These are phyloP conservation scores for Apiospora arundinis DNA, from an alignment of 2,329 filamentous ascomycete species.

Conservation along the genomic window DNA sequence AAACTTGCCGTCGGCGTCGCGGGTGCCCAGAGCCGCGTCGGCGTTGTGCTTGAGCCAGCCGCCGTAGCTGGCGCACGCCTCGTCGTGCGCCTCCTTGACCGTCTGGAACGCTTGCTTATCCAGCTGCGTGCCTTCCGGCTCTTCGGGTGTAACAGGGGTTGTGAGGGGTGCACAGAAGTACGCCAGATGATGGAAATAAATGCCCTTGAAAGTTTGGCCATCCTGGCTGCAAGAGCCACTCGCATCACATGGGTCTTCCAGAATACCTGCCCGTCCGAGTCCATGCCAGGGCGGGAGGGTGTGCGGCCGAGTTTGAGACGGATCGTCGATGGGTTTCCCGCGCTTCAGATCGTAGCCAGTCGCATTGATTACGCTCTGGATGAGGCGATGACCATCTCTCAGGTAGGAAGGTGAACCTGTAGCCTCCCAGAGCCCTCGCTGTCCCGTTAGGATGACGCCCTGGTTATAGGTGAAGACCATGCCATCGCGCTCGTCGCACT, in stretches of 20 bases:
- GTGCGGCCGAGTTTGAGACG: constrained; percentile 39
- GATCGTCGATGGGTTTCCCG: constrained; percentile 50
- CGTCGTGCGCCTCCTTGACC: constrained; percentile 54
- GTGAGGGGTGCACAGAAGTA: constrained; percentile 75
- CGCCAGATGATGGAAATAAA: constrained; percentile 89
- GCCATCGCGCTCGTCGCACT: constrained; percentile 81
- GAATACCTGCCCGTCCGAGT: constrained; percentile 77
- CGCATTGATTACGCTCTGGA: constrained; percentile 75
- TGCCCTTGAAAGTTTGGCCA: constrained; percentile 89
- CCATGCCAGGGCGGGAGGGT: constrained; percentile 69
- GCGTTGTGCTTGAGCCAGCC: constrained; percentile 84
- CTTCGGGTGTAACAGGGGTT: constrained; percentile 53
- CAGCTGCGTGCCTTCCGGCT: constrained; percentile 34
- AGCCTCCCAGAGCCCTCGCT: constrained; percentile 79
- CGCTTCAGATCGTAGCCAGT: constrained; percentile 73
- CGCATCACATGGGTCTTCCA: constrained; percentile 86
- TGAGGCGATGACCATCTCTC: constrained; percentile 77
- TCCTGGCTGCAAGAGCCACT: constrained; percentile 79
- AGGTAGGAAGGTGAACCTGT: constrained; percentile 77
- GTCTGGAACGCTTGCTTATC: constrained; percentile 38
- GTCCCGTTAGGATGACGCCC: constrained; percentile 83
- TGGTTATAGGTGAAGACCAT: constrained; percentile 98
- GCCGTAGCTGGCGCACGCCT: constrained; percentile 69
- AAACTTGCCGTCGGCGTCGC: constrained; percentile 72
- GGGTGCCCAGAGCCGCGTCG: constrained; percentile 72